These are phyloP conservation scores for Pythium periplocum DNA, from an alignment of 352 stramenopile species.

Conservation along the genomic window DNA sequence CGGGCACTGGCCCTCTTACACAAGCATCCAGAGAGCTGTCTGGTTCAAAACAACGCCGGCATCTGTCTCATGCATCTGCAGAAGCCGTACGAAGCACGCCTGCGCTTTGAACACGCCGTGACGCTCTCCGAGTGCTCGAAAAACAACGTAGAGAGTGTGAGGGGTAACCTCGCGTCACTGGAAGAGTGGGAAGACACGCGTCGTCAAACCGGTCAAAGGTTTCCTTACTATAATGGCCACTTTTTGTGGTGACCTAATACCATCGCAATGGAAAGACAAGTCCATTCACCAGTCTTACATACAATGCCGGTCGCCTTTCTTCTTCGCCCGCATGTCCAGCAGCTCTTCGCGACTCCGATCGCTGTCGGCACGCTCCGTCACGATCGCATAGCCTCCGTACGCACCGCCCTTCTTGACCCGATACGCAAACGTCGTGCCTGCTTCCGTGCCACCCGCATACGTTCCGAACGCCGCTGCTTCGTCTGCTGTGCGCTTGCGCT, in stretches of 20 bases:
- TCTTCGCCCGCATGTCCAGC: slow-evolving; percentile 79
- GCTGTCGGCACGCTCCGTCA: slow-evolving; percentile 69
- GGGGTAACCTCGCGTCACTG: slow-evolving; percentile 10
- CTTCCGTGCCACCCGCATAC: slow-evolving; percentile 81
- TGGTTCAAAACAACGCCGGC: slow-evolving; percentile 17
- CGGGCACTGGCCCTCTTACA: slow-evolving; percentile 8
- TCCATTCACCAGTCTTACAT: slow-evolving; percentile 30
- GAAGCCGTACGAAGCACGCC: slow-evolving; percentile 1
- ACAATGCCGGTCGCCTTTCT: slow-evolving; percentile 84
- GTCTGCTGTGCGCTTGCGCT: slow-evolving; percentile 49
- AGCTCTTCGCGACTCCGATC: slow-evolving; percentile 80
- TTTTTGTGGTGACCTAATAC: too few relatives aligned
- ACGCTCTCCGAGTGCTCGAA: not conserved
- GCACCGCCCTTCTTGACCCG: slow-evolving; percentile 79
- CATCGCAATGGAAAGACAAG: too few relatives aligned
- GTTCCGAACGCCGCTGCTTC: slow-evolving; percentile 78
- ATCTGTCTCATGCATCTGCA: slow-evolving; percentile 8
- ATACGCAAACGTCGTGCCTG: slow-evolving; percentile 66
- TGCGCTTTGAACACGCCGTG: slow-evolving; percentile 7
- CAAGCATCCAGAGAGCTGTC: slow-evolving; percentile 7
- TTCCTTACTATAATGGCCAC: too few relatives aligned
- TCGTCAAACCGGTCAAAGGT: too few relatives aligned
- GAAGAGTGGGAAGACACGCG: slow-evolving; percentile 4
- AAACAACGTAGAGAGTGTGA: not conserved
- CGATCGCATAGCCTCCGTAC: slow-evolving; percentile 82